These are phyloP conservation scores for Cubamyces sp. DNA, from an alignment of 768 basidiomycete species.

Conservation along the genomic window DNA sequence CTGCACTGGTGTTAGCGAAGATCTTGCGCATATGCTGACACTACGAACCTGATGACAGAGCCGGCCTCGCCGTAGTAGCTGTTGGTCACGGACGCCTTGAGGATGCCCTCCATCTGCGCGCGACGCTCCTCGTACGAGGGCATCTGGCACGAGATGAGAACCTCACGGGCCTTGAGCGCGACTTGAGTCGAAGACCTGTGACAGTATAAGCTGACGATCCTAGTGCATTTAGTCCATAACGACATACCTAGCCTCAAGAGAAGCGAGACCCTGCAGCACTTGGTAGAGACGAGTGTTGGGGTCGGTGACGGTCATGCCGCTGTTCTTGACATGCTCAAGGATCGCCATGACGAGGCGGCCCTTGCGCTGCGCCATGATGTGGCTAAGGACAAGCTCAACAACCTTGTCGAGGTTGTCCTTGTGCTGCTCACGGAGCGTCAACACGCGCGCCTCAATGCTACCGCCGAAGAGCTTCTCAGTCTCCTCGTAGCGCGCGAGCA, in stretches of 20 bases:
- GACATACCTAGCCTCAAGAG: constrained; percentile 84
- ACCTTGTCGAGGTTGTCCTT: constrained; percentile 93
- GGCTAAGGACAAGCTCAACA: constrained; percentile 85
- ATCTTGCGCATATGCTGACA: background rate
- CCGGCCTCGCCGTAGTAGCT: constrained; percentile 90
- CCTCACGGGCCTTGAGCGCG: constrained; percentile 94
- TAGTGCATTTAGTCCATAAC: background rate
- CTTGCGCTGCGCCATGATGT: constrained; percentile 95
- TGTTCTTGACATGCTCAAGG: constrained; percentile 87
- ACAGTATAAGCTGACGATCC: background rate
- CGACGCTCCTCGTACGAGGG: constrained; percentile 96
- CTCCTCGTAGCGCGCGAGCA: constrained; percentile 78
- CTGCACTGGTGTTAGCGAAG: constrained; percentile 41
- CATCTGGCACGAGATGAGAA: constrained; percentile 93
- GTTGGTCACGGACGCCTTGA: constrained; percentile 85
- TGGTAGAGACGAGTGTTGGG: constrained; percentile 74
- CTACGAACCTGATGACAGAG: constrained; percentile 55
- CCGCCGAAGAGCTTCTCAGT: constrained; percentile 95
- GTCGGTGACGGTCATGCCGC: constrained; percentile 74
- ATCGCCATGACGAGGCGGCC: constrained; percentile 84
- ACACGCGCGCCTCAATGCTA: constrained; percentile 89
- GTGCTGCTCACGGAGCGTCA: constrained; percentile 88
- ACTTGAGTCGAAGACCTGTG: constrained; percentile 86
- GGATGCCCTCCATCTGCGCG: constrained; percentile 91
- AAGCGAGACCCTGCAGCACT: constrained; percentile 80